Base-by-base conservation (phyloP, 345 rosid species). In the Streptanthus diversifolius region DNA sequence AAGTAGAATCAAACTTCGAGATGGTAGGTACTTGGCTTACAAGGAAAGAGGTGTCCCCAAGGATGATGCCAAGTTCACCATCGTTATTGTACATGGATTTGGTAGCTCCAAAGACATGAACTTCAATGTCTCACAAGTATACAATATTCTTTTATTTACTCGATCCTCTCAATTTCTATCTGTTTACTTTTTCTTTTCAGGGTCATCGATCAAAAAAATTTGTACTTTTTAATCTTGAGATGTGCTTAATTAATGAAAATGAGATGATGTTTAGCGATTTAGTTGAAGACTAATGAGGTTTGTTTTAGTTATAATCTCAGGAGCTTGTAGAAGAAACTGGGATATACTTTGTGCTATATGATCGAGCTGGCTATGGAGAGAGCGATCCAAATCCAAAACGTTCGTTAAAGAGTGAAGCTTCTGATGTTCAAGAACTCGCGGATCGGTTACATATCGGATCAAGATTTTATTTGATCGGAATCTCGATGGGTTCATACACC, bases 31-130 rank as follows among this genome's bases (percentile, higher is more conserved):
- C 78, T 68, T 93, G 66, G 90, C 98, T 63, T 90, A 93, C 84
- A 83, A 35, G 17, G 98, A 93, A 77, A 79, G 57, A 66, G 98
- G 98, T 49, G 88, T 89, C 5, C 77, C 92, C 60, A 89, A 78
- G 79, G 76, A 70, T 61, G 52, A 81, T 68, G 75, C 98, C 1
- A 86, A 83, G 44, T 84, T 77, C 84, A 84, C 68, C 71, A 83
- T 93, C 80, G 57, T 93, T 60, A 66, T 93, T 69, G 90, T 86
- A 65, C 97, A 93, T 79, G 98, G 98, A 27, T 90, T 93, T 66
- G 98, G 96, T 62, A 90, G 97, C 87, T 93, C 98, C 67, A 89
- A 93, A 73, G 98, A 90, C 36, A 93, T 90, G 96, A 89, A 75
- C 72, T 90, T 93, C 73, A 83, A 79, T 33, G 93, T 82, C 13